Percentiles rank a stretch among this genome's conserved stretches.
These are phyloP conservation scores for Sisymbrium irio DNA, from an alignment of 345 rosid species.

Conservation along the genomic window DNA sequence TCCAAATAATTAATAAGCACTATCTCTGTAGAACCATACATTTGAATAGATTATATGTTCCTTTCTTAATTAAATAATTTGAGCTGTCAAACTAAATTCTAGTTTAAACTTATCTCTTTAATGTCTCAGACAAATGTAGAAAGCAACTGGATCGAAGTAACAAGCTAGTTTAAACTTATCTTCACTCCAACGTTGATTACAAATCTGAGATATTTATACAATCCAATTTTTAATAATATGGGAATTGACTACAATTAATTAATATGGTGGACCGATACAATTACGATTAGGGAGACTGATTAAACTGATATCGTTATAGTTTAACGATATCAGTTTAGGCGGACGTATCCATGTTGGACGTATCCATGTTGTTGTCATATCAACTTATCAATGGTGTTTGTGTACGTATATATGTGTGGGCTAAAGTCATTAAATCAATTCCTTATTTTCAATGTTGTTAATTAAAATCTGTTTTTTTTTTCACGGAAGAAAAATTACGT, in stretches of 20 bases:
- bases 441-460: not conserved
- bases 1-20: slow-evolving; percentile 20
- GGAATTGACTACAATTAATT: slow-evolving; percentile 3
- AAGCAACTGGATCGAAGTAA: not conserved
- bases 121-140: not conserved
- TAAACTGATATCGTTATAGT: not conserved
- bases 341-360: too few relatives aligned
- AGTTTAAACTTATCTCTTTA: not conserved
- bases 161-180: slow-evolving; percentile 7
- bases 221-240: not conserved
- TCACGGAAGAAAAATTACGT: not conserved
- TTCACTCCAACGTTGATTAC: not conserved
- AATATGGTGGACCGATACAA: slow-evolving; percentile 1
- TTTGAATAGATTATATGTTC: slow-evolving; percentile 11
- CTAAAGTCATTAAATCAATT: not conserved
- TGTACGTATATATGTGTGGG: not conserved
- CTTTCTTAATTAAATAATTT: not conserved
- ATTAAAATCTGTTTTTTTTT: too few relatives aligned
- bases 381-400: too few relatives aligned
- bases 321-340: not conserved
- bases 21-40: slow-evolving; percentile 15
- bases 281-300: not conserved
- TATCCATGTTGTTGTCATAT: too few relatives aligned
- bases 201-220: not conserved
- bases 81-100: not conserved